Conservation (phyloP, 2,329 filamentous ascomycete species). For the Phymatotrichopsis omnivora region DNA sequence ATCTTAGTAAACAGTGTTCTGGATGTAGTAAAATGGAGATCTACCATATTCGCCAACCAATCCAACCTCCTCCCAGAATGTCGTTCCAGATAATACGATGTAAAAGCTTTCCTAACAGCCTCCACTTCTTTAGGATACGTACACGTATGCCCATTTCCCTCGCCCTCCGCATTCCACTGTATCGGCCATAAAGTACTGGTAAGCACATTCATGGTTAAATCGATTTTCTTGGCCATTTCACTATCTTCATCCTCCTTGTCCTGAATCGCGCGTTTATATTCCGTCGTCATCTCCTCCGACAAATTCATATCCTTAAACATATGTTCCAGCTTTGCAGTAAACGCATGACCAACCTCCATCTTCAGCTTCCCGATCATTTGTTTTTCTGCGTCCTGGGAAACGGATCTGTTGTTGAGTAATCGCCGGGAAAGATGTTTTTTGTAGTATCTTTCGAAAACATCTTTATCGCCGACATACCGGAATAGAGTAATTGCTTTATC, state of each 20-base stretch:
- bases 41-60: constrained; percentile 59
- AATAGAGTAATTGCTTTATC: constrained; percentile 85
- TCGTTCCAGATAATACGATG: constrained; percentile 76
- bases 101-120: constrained; percentile 70
- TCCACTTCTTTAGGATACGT: constrained; percentile 67
- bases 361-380: constrained; percentile 97
- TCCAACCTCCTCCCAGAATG: constrained; percentile 81
- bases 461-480: constrained; percentile 81
- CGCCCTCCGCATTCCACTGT: constrained; percentile 59
- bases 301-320: constrained; percentile 97
- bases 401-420: constrained; percentile 76
- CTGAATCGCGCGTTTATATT: constrained; percentile 47
- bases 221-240: constrained; percentile 50
- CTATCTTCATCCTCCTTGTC: constrained; percentile 50
- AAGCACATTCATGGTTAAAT: constrained; percentile 73
- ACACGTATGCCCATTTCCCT: constrained; percentile 50
- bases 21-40: not conserved
- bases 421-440: constrained; percentile 90
- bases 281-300: constrained; percentile 68
- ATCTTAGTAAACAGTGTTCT: not conserved
- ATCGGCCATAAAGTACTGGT: constrained; percentile 94
- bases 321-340: constrained; percentile 83
- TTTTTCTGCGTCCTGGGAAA: constrained; percentile 85
- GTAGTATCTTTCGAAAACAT: constrained; percentile 94
- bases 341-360: constrained; percentile 86